Evolutionary conservation across 1,284 basidiomycete genomes (phyloP), one percentile per base, ranked within the genome.

Genomic region (Malassezia yamatoensis): DNA sequence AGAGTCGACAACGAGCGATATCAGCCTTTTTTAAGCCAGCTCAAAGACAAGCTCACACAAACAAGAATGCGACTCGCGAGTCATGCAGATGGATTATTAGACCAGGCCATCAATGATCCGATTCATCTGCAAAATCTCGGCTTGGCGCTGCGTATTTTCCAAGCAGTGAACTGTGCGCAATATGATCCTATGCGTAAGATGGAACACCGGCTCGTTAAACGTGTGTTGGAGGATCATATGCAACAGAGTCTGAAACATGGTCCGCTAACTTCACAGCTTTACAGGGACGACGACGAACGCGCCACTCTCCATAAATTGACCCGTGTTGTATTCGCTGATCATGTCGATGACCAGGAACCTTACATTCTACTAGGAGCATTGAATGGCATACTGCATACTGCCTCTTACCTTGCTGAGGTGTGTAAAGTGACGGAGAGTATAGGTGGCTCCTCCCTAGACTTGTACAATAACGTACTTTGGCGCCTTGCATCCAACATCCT

Each of bases 401-500:
- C 47, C 15, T 7, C 33, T 12, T 32, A 29, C 6, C n/a, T 39
- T 2, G 35, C 47, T 2, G n/a, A 18, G 20, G 24, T 55, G 5
- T 43, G 11, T n/a, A 18, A 36, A 24, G 41, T 44, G 47, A 35
- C 53, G 8, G 54, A 55, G 29, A 12, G 16, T 2, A 44, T 51
- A 1, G 54, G 54, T 10, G 54, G 49, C 8, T 43, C 15, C 0
- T 21, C 18, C 5, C 12, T 52, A 41, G 66, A 72, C 50, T 48
- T 66, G 16, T 70, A 67, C 37, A 62, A 71, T 0, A 85, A 87
- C 64, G 86, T 91, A 2, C 77, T 96, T 11, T 94, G 90, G 87
- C 84, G 84, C 18, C 87, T 90, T 72, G 76, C 94, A 35, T 84
- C 84, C 4, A 78, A 80, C 29, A 81, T 85, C 0, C 82, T 96